Evolutionary conservation across 495 filamentous ascomycete genomes (phyloP).

Genomic region (Penicillium samsonianum): DNA sequence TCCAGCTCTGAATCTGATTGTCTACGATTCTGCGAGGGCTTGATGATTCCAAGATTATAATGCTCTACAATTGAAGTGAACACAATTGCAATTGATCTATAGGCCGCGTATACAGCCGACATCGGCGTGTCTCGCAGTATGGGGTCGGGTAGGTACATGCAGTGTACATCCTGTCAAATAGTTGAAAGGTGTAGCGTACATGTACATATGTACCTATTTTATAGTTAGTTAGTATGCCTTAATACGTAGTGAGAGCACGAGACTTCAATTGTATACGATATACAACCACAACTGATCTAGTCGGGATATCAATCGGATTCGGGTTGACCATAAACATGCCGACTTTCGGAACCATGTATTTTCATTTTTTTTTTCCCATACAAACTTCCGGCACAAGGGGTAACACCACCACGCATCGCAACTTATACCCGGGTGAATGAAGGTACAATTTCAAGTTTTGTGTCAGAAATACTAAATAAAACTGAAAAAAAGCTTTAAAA

Average conservation of each 20-base stretch:
- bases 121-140: slow-evolving; percentile 4
- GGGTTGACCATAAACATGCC: slow-evolving; percentile 1
- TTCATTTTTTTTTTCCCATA: slow-evolving; percentile 3
- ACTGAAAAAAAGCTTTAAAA: background rate
- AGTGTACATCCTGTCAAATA: slow-evolving; percentile 6
- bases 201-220: background rate
- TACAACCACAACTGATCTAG: background rate
- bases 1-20: background rate
- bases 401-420: slow-evolving; percentile 1
- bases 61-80: background rate
- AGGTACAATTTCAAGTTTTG: background rate
- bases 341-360: slow-evolving; percentile 10
- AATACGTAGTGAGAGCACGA: background rate
- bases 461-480: slow-evolving; percentile 5
- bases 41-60: background rate
- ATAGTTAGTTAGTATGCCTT: background rate
- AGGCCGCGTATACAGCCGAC: background rate
- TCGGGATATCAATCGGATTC: slow-evolving; percentile 7
- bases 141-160: slow-evolving; percentile 8
- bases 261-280: background rate
- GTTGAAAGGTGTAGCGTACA: background rate
- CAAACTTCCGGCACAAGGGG: slow-evolving; percentile 1
- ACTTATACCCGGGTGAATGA: background rate
- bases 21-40: background rate
- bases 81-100: background rate